These are phyloP conservation scores for Solidago caesia DNA, from an alignment of 129 eudicot genomes.

Conservation along the genomic window DNA sequence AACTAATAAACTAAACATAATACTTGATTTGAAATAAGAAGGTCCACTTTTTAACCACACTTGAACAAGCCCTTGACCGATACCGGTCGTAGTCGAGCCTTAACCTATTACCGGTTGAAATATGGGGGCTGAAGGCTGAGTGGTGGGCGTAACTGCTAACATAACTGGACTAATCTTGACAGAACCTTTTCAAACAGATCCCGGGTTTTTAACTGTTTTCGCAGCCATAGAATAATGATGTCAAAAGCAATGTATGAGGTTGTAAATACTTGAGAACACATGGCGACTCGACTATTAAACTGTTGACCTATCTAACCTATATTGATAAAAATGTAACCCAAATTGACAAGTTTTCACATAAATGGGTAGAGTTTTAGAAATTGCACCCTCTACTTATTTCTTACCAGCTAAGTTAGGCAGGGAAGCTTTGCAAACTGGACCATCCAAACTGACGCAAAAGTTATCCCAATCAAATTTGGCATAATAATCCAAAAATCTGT, in stretches of 20 bases:
- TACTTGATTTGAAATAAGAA: too few relatives aligned
- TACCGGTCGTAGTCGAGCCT: too few relatives aligned
- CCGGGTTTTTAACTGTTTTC: too few relatives aligned
- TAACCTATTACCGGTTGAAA: too few relatives aligned
- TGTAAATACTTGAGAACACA: not conserved
- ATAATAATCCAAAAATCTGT: slow-evolving; percentile 79
- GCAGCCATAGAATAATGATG: not conserved
- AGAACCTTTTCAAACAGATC: too few relatives aligned
- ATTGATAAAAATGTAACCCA: not conserved
- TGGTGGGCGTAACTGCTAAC: too few relatives aligned
- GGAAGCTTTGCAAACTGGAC: slow-evolving; percentile 70
- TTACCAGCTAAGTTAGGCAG: slow-evolving; percentile 67
- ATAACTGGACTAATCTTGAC: too few relatives aligned
- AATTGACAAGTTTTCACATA: not conserved
- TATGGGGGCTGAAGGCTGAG: too few relatives aligned
- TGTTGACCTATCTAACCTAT: not conserved
- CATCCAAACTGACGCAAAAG: slow-evolving; percentile 74
- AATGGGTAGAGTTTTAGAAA: not conserved
- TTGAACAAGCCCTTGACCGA: too few relatives aligned
- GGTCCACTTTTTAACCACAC: too few relatives aligned
- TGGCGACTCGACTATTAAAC: not conserved
- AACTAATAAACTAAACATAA: too few relatives aligned
- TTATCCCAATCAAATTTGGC: slow-evolving; percentile 93
- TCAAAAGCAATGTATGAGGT: not conserved
- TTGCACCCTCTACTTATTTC: slow-evolving; percentile 12